A percentile compares a stretch with the other conserved stretches of the same genome.
phyloP scores from a whole-genome alignment of 768 basidiomycete species.

The Auricularia sp. region DNA sequence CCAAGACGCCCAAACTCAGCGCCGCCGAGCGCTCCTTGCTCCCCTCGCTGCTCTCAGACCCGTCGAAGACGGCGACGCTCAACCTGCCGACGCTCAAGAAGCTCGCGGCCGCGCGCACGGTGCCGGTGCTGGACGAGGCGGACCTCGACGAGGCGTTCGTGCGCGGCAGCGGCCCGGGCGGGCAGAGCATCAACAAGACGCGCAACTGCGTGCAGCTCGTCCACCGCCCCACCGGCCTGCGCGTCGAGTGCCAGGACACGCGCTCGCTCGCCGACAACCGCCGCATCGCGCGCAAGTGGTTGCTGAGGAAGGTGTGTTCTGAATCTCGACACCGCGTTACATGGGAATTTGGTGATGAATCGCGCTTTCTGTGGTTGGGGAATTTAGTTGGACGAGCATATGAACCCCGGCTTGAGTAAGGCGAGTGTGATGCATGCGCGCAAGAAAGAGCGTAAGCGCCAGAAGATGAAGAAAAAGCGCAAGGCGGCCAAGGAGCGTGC shows the following conservation, averaged over 20 bases:
- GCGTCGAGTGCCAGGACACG: constrained; percentile 82
- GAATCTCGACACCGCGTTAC: constrained; percentile 8
- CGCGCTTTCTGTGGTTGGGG: no score
- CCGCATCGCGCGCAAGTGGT: constrained; percentile 57
- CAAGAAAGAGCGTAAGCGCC: constrained; percentile 66
- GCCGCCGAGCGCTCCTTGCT: not conserved
- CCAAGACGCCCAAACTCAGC: not conserved
- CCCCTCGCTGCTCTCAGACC: not conserved
- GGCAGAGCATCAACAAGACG: constrained; percentile 96
- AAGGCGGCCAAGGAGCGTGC: constrained; percentile 37
- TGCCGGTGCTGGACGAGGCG: not conserved
- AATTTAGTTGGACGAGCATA: constrained; percentile 53
- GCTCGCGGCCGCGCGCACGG: not conserved
- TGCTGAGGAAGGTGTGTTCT: constrained; percentile 57
- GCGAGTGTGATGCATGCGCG: constrained; percentile 58
- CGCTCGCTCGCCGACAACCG: constrained; percentile 76
- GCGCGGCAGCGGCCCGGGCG: constrained; percentile 82
- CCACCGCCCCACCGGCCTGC: constrained; percentile 80
- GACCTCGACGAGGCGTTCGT: not conserved
- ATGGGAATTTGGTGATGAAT: no score
- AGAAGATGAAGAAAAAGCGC: constrained; percentile 68
- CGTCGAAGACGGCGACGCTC: not conserved
- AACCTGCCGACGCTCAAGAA: not conserved
- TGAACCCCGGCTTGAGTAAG: constrained; percentile 72
- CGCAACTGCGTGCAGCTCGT: constrained; percentile 75